phyloP scores from a whole-genome alignment of 2,329 filamentous ascomycete genomes.

The Colletotrichum lupini region DNA sequence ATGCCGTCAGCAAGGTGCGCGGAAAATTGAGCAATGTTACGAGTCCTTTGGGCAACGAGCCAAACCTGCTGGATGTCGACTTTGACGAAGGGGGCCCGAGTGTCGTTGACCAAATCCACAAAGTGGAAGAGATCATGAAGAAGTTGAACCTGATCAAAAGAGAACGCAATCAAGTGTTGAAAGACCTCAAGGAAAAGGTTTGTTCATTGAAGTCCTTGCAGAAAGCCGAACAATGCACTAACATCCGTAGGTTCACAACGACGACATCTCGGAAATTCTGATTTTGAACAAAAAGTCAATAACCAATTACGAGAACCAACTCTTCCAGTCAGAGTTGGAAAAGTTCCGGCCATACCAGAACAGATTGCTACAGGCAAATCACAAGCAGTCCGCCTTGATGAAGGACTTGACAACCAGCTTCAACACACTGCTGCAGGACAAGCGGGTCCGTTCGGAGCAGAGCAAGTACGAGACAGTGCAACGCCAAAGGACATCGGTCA shows the following conservation, averaged over 20 bases:
- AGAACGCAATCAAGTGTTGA: conserved; percentile 90
- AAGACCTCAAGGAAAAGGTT: conserved; percentile 98
- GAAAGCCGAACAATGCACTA: conserved; percentile 25
- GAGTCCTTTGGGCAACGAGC: conserved; percentile 73
- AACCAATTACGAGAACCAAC: conserved; percentile 87
- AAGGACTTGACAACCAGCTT: conserved; percentile 93
- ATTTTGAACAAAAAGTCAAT: conserved; percentile 99
- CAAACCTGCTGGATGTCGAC: conserved; percentile 89
- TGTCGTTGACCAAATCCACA: conserved; percentile 88
- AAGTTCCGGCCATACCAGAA: conserved; percentile 96
- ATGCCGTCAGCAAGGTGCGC: conserved; percentile 83
- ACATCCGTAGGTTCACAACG: conserved; percentile 80
- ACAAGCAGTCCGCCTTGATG: conserved; percentile 94
- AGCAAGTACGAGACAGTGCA: conserved; percentile 94
- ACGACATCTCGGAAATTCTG: conserved; percentile 96
- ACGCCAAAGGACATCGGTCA: conserved; percentile 81
- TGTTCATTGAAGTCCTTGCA: conserved; percentile 37
- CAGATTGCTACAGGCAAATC: conserved; percentile 89
- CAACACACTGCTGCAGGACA: conserved; percentile 90
- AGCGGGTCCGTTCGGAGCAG: conserved; percentile 91
- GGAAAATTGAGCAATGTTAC: conserved; percentile 69
- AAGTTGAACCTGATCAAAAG: conserved; percentile 93
- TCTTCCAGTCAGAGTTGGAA: conserved; percentile 97
- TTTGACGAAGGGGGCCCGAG: conserved; percentile 84
- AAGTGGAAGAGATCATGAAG: conserved; percentile 89